Evolutionary conservation across 2,329 filamentous ascomycete genomes (phyloP).

Genomic region (Fusarium fujikuroi): DNA sequence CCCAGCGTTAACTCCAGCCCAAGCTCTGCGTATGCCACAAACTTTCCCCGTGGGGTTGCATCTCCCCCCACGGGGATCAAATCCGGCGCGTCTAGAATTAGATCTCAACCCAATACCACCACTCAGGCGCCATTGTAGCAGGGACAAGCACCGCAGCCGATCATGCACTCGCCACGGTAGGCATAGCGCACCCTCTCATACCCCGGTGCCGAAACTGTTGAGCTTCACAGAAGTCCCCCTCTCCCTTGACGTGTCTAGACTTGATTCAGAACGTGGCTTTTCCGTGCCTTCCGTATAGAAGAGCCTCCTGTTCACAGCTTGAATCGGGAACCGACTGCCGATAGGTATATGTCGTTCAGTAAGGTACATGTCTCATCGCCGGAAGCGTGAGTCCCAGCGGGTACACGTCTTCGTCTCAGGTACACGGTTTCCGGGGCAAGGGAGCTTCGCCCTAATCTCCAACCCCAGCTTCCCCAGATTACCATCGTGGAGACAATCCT

Average conservation of each 20-base stretch:
- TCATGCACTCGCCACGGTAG: not conserved
- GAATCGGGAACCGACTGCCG: not conserved
- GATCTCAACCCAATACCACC: not conserved
- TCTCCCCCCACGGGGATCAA: not conserved
- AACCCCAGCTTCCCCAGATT: constrained; percentile 1
- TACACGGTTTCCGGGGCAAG: not conserved
- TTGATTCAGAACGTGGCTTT: not conserved
- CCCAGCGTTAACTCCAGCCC: not conserved
- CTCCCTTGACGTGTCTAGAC: not conserved
- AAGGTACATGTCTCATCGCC: not conserved
- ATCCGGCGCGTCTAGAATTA: not conserved
- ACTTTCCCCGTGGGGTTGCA: not conserved
- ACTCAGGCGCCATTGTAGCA: not conserved
- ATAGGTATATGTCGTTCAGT: fast-evolving
- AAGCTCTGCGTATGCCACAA: not conserved
- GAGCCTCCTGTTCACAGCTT: not conserved
- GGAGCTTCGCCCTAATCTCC: not conserved
- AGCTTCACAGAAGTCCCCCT: not conserved
- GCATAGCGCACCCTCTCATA: not conserved
- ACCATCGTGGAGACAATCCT: not conserved
- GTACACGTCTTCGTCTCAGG: not conserved
- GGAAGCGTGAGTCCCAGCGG: not conserved
- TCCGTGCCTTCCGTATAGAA: not conserved
- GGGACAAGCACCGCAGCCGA: not conserved
- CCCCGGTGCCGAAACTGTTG: not conserved